phyloP scores from a whole-genome alignment of 140 eudicot species.

The Oenanthe javanica region DNA sequence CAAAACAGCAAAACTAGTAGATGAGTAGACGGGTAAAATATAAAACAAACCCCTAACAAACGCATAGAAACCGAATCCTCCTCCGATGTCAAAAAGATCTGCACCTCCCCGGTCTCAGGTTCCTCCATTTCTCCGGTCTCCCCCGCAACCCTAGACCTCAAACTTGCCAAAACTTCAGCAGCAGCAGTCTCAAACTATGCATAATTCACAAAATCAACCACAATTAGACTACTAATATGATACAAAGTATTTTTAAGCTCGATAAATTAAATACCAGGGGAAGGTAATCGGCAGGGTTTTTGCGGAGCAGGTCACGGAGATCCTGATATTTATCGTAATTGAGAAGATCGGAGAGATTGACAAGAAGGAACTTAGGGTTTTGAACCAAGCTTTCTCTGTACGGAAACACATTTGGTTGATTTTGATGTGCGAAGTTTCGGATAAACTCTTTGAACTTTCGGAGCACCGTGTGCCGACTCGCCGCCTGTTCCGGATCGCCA shows the following conservation, averaged over 20 bases:
- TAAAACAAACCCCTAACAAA: slow-evolving; percentile 74
- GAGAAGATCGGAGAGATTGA: slow-evolving; percentile 77
- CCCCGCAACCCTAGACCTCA: slow-evolving; percentile 80
- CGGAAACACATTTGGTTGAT: slow-evolving; percentile 65
- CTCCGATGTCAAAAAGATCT: slow-evolving; percentile 71
- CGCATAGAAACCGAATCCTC: slow-evolving; percentile 91
- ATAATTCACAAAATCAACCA: background rate
- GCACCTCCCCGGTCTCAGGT: slow-evolving; percentile 92
- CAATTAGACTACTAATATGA: background rate
- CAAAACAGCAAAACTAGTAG: background rate
- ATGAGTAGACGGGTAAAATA: background rate
- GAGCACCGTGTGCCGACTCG: slow-evolving; percentile 78
- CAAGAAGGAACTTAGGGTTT: slow-evolving; percentile 57
- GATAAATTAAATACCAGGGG: slow-evolving; percentile 46
- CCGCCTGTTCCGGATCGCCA: slow-evolving; percentile 38
- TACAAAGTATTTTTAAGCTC: too few species aligned
- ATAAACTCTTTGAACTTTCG: slow-evolving; percentile 86
- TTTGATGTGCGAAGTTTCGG: slow-evolving; percentile 58
- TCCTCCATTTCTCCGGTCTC: slow-evolving; percentile 96
- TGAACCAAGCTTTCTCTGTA: slow-evolving; percentile 83
- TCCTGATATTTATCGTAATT: slow-evolving; percentile 79
- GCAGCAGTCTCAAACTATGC: slow-evolving; percentile 94
- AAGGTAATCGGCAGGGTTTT: slow-evolving; percentile 85
- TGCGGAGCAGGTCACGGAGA: slow-evolving; percentile 72
- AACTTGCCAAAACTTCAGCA: slow-evolving; percentile 71